These are phyloP conservation scores for Beverwykella pulmonaria DNA, from an alignment of 495 filamentous ascomycete genomes.

Conservation along the genomic window DNA sequence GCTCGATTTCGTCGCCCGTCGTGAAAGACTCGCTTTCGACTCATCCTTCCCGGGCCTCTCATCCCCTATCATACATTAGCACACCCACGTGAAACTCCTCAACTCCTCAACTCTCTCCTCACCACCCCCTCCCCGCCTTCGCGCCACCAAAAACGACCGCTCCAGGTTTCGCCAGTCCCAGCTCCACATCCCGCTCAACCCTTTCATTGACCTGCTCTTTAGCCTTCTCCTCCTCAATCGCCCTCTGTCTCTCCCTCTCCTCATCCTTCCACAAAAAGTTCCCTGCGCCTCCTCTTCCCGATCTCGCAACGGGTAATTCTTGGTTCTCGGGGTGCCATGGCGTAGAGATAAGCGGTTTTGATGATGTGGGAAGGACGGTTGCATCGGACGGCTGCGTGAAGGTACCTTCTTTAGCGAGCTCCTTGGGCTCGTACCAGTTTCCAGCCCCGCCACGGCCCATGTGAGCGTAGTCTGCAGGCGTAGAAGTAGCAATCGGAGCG, in stretches of 20 bases:
- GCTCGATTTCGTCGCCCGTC: too few relatives aligned
- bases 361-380: constrained; percentile 35
- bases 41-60: too few relatives aligned
- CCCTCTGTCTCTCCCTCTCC: constrained; percentile 44
- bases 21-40: too few relatives aligned
- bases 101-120: not conserved
- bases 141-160: constrained; percentile 11
- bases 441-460: constrained; percentile 64
- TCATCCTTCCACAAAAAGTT: constrained; percentile 50
- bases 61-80: too few relatives aligned
- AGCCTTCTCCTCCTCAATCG: constrained; percentile 48
- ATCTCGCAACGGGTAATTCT: constrained; percentile 23
- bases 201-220: constrained; percentile 46
- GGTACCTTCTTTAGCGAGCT: constrained; percentile 37
- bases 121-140: constrained; percentile 25
- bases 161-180: constrained; percentile 23
- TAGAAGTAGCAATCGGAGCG: constrained; percentile 20
- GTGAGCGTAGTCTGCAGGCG: constrained; percentile 50
- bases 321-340: constrained; percentile 37
- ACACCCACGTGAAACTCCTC: too few relatives aligned
- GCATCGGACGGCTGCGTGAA: constrained; percentile 38
- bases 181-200: constrained; percentile 34
- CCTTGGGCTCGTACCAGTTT: constrained; percentile 55
- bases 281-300: constrained; percentile 62
- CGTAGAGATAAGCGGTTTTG: constrained; percentile 18